Conservation (phyloP, 2,329 filamentous ascomycete genomes). For the Cladosporium sp. region DNA sequence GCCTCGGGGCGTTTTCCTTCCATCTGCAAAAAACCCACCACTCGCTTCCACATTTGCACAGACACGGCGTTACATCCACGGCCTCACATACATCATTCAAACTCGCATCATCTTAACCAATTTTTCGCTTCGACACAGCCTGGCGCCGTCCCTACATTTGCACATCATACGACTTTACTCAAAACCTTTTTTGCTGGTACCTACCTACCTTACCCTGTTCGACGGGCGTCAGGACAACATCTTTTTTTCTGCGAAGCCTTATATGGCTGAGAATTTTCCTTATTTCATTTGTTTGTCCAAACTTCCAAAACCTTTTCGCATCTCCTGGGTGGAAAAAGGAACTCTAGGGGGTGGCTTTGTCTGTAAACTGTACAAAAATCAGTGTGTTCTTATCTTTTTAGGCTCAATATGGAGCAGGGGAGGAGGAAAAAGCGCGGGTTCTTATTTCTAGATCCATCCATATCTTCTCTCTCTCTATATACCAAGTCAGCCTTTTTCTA, state of each 20-base stretch:
- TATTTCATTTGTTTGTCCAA: neutral
- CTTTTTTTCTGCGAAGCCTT: neutral
- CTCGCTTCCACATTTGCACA: slow-evolving; percentile 9
- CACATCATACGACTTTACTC: slow-evolving; percentile 15
- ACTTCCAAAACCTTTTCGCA: neutral
- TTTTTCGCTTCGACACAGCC: slow-evolving; percentile 19
- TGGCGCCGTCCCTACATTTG: slow-evolving; percentile 17
- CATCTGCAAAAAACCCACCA: neutral
- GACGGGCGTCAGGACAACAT: neutral
- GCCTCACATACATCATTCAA: slow-evolving; percentile 5
- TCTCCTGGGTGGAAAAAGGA: neutral
- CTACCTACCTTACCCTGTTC: neutral
- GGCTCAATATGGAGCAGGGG: neutral
- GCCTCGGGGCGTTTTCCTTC: neutral
- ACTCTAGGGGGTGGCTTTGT: neutral
- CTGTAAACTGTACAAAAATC: neutral
- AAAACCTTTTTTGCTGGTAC: neutral
- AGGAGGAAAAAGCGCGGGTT: neutral
- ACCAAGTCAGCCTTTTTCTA: neutral
- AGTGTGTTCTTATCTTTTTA: neutral
- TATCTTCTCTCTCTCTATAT: neutral
- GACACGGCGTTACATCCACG: slow-evolving; percentile 14
- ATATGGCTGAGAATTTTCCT: neutral
- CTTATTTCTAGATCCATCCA: neutral
- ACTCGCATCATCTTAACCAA: neutral